Base-by-base conservation (phyloP, 176 grass and related monocot species). In the Oryza nivara region DNA sequence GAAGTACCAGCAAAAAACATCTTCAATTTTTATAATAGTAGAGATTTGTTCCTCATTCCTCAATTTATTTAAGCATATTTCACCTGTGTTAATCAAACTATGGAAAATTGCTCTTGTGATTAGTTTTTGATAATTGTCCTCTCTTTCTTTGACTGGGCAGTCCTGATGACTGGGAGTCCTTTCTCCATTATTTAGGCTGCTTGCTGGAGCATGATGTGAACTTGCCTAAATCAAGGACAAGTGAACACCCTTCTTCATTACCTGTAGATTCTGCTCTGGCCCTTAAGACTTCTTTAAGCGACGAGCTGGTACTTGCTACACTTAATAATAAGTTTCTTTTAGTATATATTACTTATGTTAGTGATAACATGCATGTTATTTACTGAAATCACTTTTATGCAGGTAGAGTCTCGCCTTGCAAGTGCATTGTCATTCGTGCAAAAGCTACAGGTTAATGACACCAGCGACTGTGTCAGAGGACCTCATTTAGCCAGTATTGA, bases 101-200 rank as follows among this genome's bases (percentile, higher is more conserved):
- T 75, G 65, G 10, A 34, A 74, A 11, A 45, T 80, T 63, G 12
- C 10, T 32, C 51, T 70, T 67, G 54, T 65, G 65, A 84, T 88
- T 87, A 70, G 75, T 41, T 76, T 80, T 92, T 94, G 85, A 89
- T 89, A 32, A 46, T 90, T 84, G 81, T 74, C 54, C 71, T 85
- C 49, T 66, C 65, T 86, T 88, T 43, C 78, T 92, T 92, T 97
- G 77, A 81, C 73, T 96, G 67, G 77, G 68, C 89, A 99, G 96
- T 89, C 93, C 93, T 92, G 96, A 99, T 92, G 96, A 99, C 87
- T 99, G 91, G 93, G 93, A 96, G 81, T 92, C 89, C 78, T 99
- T 99, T 88, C 88, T 94, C 80, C 88, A 91, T 89, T 99, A 99
- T 91, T 90, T 99, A 89, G 86, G 88, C 90, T 99, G 91, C 94